These are phyloP conservation scores for Fraxinus americana DNA, from an alignment of 257 asterid genomes.

Conservation along the genomic window DNA sequence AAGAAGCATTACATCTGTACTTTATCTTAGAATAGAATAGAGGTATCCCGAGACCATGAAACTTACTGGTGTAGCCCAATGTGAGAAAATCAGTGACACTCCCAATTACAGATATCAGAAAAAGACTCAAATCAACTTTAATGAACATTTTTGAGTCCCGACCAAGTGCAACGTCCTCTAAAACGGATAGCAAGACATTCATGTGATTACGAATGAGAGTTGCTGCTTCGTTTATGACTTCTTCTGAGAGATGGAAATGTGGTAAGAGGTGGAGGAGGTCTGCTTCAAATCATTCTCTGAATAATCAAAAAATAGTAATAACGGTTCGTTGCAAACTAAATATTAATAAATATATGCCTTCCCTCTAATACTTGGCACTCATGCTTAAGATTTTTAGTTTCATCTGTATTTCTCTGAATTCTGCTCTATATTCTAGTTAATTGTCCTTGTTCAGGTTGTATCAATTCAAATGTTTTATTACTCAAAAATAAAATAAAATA, in stretches of 20 bases:
- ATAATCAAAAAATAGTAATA: neutral
- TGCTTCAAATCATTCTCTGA: slow-evolving; percentile 34
- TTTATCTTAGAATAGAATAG: no score
- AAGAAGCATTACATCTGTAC: neutral
- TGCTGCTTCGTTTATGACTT: slow-evolving; percentile 28
- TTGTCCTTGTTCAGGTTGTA: no score
- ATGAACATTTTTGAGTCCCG: slow-evolving; percentile 61
- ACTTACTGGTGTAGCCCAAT: slow-evolving; percentile 64
- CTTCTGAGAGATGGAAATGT: slow-evolving; percentile 60
- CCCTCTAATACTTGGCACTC: no score
- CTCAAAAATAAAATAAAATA: no score
- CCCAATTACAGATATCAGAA: slow-evolving; percentile 47
- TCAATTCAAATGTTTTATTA: no score
- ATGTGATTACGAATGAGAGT: slow-evolving; percentile 40
- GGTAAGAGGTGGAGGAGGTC: slow-evolving; percentile 93
- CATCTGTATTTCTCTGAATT: no score
- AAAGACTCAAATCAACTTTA: slow-evolving; percentile 47
- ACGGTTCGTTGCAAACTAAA: neutral
- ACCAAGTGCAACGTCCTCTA: slow-evolving; percentile 69
- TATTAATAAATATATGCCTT: no score
- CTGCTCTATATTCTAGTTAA: no score
- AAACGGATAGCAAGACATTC: slow-evolving; percentile 53
- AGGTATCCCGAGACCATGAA: neutral
- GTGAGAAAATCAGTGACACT: slow-evolving; percentile 57
- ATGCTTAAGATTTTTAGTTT: no score